These are phyloP conservation scores for Termitomyces sp. DNA, from an alignment of 768 basidiomycete genomes.

Conservation along the genomic window DNA sequence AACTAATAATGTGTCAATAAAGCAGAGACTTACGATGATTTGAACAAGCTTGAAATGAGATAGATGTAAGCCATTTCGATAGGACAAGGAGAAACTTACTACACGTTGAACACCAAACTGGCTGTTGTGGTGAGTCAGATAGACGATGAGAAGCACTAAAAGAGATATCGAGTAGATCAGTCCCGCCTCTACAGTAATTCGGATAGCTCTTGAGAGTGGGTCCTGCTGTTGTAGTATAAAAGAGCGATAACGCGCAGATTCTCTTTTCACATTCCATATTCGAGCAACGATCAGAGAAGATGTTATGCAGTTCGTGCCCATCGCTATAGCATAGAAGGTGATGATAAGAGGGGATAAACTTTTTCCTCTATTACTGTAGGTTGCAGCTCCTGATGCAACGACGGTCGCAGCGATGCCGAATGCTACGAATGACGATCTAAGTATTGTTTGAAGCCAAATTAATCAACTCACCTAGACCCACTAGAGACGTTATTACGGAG, in stretches of 20 bases:
- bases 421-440: not conserved
- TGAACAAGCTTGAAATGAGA: slow-evolving; percentile 4
- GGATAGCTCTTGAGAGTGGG: slow-evolving; percentile 11
- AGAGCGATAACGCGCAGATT: slow-evolving; percentile 6
- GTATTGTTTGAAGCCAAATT: not conserved
- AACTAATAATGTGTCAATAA: not conserved
- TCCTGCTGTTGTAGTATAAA: slow-evolving; percentile 1
- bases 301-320: slow-evolving; percentile 9
- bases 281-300: slow-evolving; percentile 12
- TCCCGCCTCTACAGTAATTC: slow-evolving; percentile 12
- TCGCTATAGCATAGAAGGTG: slow-evolving; percentile 7
- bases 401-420: slow-evolving; percentile 7
- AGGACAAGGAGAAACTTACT: slow-evolving; percentile 2
- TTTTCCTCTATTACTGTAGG: not conserved
- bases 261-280: slow-evolving; percentile 11
- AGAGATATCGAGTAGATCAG: slow-evolving; percentile 12
- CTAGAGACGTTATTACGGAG: slow-evolving; percentile 5
- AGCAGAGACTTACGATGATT: slow-evolving; percentile 4
- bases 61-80: not conserved
- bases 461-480: slow-evolving; percentile 1
- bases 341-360: slow-evolving; percentile 4
- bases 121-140: slow-evolving; percentile 1
- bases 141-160: slow-evolving; percentile 9
- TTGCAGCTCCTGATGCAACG: not conserved
- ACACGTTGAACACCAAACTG: slow-evolving; percentile 11